A percentile compares a stretch with the other conserved stretches of the same genome.
Evolutionary conservation across 2,329 filamentous ascomycete genomes (phyloP).

Genomic region (Phialemonium atrogriseum): DNA sequence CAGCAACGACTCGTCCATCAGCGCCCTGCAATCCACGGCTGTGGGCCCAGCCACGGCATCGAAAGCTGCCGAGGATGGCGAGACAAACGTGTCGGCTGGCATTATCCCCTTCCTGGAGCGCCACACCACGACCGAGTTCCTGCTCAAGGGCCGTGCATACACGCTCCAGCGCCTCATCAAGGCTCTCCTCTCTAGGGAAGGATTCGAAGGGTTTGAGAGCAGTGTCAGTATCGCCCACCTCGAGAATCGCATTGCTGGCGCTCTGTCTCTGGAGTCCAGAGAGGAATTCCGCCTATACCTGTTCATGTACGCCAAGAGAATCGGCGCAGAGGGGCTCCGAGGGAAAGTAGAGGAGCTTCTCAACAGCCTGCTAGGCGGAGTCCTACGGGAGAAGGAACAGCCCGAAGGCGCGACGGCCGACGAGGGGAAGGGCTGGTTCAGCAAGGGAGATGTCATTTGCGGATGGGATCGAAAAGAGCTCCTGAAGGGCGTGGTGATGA

Average conservation of each 20-base stretch:
- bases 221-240: constrained; percentile 88
- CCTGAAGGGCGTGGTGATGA: constrained; percentile 82
- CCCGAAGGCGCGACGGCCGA: constrained; percentile 36
- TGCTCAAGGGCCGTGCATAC: constrained; percentile 86
- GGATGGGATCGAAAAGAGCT: constrained; percentile 87
- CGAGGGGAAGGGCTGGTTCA: constrained; percentile 52
- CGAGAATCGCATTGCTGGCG: constrained; percentile 88
- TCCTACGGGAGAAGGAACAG: constrained; percentile 63
- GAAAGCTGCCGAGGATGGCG: constrained; percentile 35
- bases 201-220: constrained; percentile 86
- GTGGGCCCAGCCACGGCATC: constrained; percentile 48
- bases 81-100: constrained; percentile 66
- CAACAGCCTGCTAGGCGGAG: constrained; percentile 69
- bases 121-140: constrained; percentile 86
- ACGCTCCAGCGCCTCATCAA: constrained; percentile 89
- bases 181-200: constrained; percentile 75
- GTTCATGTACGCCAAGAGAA: constrained; percentile 95
- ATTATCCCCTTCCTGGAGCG: constrained; percentile 90
- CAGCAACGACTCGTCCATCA: constrained; percentile 83
- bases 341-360: constrained; percentile 90
- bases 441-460: constrained; percentile 64
- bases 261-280: constrained; percentile 71
- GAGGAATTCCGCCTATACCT: constrained; percentile 93
- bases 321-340: constrained; percentile 81
- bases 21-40: constrained; percentile 66